Percentiles rank a stretch among this genome's conserved stretches.
Evolutionary conservation across 108 stramenopile species (phyloP).

Genomic region (Nitzschia putrida): DNA sequence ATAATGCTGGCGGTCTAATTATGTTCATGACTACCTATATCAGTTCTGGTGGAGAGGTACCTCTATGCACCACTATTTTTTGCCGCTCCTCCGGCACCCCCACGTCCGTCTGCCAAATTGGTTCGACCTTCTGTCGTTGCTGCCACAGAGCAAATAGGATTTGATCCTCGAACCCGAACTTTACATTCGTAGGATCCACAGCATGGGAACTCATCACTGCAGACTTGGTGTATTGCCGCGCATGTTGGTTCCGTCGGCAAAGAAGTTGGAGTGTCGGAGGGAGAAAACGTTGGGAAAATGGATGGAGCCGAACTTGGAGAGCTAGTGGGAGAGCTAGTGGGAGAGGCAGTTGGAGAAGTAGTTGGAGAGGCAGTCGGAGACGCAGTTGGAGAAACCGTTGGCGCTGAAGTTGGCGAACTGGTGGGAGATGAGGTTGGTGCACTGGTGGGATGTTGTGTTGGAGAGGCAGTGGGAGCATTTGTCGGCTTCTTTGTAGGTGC

Average conservation of each 20-base stretch:
- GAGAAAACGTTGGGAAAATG: not conserved
- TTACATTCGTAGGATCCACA: slow-evolving; percentile 6
- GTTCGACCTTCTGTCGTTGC: not conserved
- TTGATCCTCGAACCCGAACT: not conserved
- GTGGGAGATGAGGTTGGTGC: not conserved
- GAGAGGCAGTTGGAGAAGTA: not conserved
- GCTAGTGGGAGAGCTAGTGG: not conserved
- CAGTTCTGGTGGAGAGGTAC: too few relatives aligned
- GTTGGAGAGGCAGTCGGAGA: not conserved
- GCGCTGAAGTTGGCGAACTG: not conserved
- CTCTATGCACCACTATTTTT: not conserved
- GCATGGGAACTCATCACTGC: slow-evolving; percentile 1
- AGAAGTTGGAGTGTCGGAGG: not conserved
- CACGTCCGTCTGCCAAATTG: slow-evolving; percentile 3
- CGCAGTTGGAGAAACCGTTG: slow-evolving; percentile 4
- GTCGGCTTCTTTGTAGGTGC: too few relatives aligned
- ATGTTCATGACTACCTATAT: too few relatives aligned
- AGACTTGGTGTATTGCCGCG: slow-evolving; percentile 1
- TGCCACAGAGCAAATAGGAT: slow-evolving; percentile 1
- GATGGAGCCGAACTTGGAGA: not conserved
- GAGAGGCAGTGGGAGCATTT: not conserved
- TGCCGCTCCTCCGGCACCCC: slow-evolving; percentile 14
- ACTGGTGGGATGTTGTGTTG: not conserved
- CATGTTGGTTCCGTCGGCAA: not conserved
- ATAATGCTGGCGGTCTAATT: too few relatives aligned